Evolutionary conservation across 768 basidiomycete species (phyloP).

Genomic region (Pilatotrama ljubarskyi): DNA sequence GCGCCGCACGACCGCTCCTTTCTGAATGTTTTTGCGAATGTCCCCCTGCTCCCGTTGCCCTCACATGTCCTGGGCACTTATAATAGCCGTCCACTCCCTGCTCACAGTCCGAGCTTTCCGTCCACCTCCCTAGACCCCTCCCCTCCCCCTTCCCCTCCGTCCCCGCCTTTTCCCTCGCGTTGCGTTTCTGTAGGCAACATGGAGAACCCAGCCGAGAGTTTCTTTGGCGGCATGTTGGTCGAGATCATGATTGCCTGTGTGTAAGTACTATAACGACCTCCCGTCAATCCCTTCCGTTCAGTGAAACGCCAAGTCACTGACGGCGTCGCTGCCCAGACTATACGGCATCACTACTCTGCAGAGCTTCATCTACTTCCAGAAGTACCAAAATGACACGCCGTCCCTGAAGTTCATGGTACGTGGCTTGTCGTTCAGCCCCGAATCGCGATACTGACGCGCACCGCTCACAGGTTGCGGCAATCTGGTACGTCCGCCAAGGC

Average conservation of each 20-base stretch:
- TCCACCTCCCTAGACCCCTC: background rate
- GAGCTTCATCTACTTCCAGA: slow-evolving; percentile 14
- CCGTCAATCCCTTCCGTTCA: too few relatives aligned
- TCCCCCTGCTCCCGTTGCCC: background rate
- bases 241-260: slow-evolving; percentile 17
- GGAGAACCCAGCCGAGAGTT: slow-evolving; percentile 12
- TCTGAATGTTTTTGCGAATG: slow-evolving; percentile 5
- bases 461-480: background rate
- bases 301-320: background rate
- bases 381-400: slow-evolving; percentile 7
- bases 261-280: background rate
- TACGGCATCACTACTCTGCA: slow-evolving; percentile 16
- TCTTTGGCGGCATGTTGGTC: slow-evolving; percentile 17
- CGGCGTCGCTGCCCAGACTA: background rate
- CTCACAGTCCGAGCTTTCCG: background rate
- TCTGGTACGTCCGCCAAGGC: slow-evolving; percentile 4
- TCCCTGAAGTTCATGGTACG: slow-evolving; percentile 8
- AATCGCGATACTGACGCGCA: background rate
- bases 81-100: background rate
- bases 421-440: background rate
- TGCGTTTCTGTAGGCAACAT: slow-evolving; percentile 2
- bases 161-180: background rate
- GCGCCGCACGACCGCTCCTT: background rate
- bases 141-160: background rate
- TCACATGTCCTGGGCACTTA: background rate